Base-by-base conservation (phyloP, 441 rosid genomes). In the Gossypium lobatum region DNA sequence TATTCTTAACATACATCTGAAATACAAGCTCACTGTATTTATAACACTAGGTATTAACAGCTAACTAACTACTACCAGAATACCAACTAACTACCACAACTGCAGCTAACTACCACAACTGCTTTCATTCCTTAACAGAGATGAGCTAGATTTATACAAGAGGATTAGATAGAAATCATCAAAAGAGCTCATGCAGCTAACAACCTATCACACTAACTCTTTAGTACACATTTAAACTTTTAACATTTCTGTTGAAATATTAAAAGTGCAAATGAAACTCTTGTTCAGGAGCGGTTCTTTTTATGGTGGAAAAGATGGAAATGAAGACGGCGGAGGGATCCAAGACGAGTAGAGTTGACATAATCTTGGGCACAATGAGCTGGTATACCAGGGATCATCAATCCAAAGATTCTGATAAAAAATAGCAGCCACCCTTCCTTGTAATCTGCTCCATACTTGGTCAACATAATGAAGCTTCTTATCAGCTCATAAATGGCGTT, bases 281-380 rank as follows among this genome's bases (percentile, higher is more conserved):
- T 34, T 34, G 39, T 34, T 18, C 1, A 54, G 10, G 26, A 10
- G 0, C 13, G 25, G 60, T 0, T 20, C 26, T 45, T 3, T 26
- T 16, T 25, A 0, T 64, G 9, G 14, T 23, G 21, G 7, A 25
- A 28, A 5, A 21, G 46, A 16, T 8, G 9, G 13, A 26, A 26
- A 5, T 20, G 2, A 21, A 2, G 18, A 16, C 3, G 34, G 28
- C 39, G 31, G 1, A 66, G 53, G 4, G 71, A 52, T 48, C 86
- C 88, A 21, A 87, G 69, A 1, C 81, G 83, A 2, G 84, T 80
- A 11, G 79, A 73, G 42, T 84, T 88, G 1, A 80, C 78, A 37
- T 86, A 85, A 77, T 88, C 90, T 2, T 18, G 73, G 26, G 88
- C 85, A 61, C 54, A 80, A 73, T 88, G 92, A 64, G 80, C 81